These are phyloP conservation scores for Gossypium raimondii DNA, from an alignment of 345 rosid species.

Conservation along the genomic window DNA sequence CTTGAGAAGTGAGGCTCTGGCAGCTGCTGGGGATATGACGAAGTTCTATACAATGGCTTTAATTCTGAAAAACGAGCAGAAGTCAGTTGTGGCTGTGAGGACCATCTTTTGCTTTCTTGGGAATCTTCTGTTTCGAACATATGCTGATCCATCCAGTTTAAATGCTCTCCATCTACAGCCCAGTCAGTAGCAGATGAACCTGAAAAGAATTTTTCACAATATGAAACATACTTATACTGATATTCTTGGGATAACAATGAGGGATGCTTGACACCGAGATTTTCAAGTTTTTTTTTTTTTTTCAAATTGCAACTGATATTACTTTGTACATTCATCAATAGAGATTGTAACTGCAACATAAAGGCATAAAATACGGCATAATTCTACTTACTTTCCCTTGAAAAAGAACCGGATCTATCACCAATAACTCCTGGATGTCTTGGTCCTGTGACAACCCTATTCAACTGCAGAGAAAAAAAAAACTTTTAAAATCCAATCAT, in stretches of 20 bases:
- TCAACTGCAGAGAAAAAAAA: conserved; percentile 49
- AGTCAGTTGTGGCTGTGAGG: conserved; percentile 63
- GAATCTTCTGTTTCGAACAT: conserved; percentile 47
- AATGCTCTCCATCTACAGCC: conserved; percentile 75
- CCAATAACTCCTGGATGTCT: conserved; percentile 92
- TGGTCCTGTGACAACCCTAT: conserved; percentile 91
- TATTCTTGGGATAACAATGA: background rate
- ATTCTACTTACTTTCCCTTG: conserved; percentile 90
- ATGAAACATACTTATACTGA: background rate
- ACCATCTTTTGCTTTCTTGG: conserved; percentile 77
- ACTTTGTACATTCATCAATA: background rate
- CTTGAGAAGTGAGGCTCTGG: conserved; percentile 54
- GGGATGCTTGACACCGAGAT: background rate
- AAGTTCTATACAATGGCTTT: conserved; percentile 72
- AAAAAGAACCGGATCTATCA: conserved; percentile 90
- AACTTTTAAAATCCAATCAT: background rate
- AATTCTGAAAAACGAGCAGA: conserved; percentile 43
- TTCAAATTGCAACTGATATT: background rate
- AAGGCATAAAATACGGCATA: background rate
- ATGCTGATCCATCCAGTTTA: conserved; percentile 66
- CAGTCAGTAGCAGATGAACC: conserved; percentile 90
- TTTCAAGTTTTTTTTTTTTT: background rate
- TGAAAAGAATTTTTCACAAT: conserved; percentile 26
- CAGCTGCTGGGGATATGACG: conserved; percentile 82
- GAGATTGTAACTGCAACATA: background rate